Conservation (phyloP, 1,284 basidiomycete genomes). For the Ustilago shanxiensis region DNA sequence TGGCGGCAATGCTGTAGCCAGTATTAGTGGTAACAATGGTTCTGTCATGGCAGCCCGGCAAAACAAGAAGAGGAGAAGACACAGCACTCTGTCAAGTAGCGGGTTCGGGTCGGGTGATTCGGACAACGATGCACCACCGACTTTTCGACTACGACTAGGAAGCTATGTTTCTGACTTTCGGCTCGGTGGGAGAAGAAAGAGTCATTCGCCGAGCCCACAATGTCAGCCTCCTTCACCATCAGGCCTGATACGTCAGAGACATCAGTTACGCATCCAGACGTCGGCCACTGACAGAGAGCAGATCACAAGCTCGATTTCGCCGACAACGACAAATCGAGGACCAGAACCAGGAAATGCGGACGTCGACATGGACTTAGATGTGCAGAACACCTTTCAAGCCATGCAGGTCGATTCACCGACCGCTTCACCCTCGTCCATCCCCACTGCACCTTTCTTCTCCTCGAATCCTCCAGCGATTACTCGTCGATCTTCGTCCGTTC, state of each 20-base stretch:
- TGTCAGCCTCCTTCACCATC: slow-evolving; percentile 19
- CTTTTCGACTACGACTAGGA: slow-evolving; percentile 27
- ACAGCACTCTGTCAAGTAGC: slow-evolving; percentile 33
- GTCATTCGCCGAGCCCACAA: slow-evolving; percentile 11
- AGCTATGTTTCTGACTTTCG: slow-evolving; percentile 32
- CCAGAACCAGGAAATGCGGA: slow-evolving; percentile 9
- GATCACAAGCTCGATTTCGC: not conserved
- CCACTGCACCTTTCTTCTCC: slow-evolving; percentile 5
- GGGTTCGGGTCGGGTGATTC: slow-evolving; percentile 29
- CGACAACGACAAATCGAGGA: not conserved
- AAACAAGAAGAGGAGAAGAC: slow-evolving; percentile 26
- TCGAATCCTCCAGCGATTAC: not conserved
- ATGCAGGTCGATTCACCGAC: slow-evolving; percentile 46
- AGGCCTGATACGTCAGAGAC: slow-evolving; percentile 10
- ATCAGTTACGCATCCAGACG: slow-evolving; percentile 27
- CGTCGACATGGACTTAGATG: slow-evolving; percentile 39
- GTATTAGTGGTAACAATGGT: not conserved
- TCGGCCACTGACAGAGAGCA: not conserved
- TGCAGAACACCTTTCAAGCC: slow-evolving; percentile 34
- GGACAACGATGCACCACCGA: slow-evolving; percentile 34
- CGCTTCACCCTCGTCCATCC: slow-evolving; percentile 17
- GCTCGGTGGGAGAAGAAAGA: slow-evolving; percentile 17
- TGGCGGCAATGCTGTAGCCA: slow-evolving; percentile 10
- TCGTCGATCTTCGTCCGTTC: not conserved
- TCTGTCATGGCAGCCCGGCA: not conserved